A percentile compares a stretch with the other conserved stretches of the same genome.
Conservation (phyloP, 805 yeast genomes). For the Sugiyamaella boreocaroliniensis region DNA sequence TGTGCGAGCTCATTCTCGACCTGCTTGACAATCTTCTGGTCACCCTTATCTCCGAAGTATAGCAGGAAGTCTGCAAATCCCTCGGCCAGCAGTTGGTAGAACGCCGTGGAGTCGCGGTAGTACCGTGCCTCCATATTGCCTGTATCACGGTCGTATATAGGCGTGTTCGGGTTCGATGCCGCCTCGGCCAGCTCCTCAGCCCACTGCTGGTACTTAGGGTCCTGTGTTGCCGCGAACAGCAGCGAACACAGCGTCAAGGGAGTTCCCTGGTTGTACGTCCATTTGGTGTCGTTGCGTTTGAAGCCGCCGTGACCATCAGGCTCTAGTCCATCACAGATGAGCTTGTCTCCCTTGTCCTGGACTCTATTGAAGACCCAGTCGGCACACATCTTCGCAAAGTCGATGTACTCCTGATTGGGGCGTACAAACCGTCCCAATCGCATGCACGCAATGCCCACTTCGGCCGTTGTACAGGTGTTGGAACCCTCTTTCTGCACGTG, state of each 20-base stretch:
- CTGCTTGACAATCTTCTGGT: conserved; percentile 28
- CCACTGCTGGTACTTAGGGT: conserved; percentile 41
- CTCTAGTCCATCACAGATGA: conserved; percentile 57
- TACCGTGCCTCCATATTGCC: conserved; percentile 44
- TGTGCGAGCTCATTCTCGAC: conserved; percentile 41
- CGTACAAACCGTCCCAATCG: conserved; percentile 47
- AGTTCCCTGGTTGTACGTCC: conserved; percentile 64
- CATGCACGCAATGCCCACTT: conserved; percentile 56
- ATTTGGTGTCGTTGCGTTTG: conserved; percentile 45
- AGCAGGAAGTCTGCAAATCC: conserved; percentile 61
- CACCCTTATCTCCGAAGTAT: conserved; percentile 38
- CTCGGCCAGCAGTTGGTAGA: conserved; percentile 56
- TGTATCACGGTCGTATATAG: conserved; percentile 60
- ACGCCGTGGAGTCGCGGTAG: conserved; percentile 60
- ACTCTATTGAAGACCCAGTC: conserved; percentile 50
- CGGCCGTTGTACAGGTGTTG: conserved; percentile 62
- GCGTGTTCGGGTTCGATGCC: conserved; percentile 48
- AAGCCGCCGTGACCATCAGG: conserved; percentile 33
- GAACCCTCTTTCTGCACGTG: conserved; percentile 53
- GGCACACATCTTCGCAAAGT: conserved; percentile 53
- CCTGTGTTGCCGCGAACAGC: conserved; percentile 45
- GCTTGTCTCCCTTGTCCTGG: conserved; percentile 47
- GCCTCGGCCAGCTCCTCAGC: conserved; percentile 43
- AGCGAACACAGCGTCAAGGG: conserved; percentile 50
- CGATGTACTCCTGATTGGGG: conserved; percentile 42